Base-by-base conservation (phyloP, 169 alveolate species). In the Eimeria praecox region DNA sequence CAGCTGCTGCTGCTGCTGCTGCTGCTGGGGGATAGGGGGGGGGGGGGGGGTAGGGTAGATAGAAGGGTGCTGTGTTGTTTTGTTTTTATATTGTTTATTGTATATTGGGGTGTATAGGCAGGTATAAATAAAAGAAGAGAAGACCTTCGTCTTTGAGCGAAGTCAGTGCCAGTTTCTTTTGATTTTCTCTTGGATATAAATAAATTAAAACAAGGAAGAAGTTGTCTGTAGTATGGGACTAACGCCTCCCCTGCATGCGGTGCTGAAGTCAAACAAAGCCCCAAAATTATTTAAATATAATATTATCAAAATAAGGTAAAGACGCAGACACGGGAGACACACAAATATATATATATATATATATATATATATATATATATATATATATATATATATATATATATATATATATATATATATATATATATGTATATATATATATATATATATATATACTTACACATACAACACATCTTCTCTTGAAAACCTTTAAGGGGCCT, bases 221-320 rank as follows among this genome's bases (percentile, higher is more conserved):
- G 97, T 97, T 99, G 98, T 95, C 99, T 97, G 98, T 99, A 99
- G 97, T 99, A 99, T 33, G 99, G 99, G 59, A 99, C 99, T 62
- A 99, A 94, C 33, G 99, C 99, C 96, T 98, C 99, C 24, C 99
- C 99, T 27, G 98, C 97, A 96, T 98, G 97, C 93, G 98, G 99
- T 35, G 98, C 98, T 89, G 82, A n/a, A n/a, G n/a, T n/a, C n/a
- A n/a, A n/a, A n/a, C n/a, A n/a, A n/a, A n/a, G n/a, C n/a, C n/a
- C n/a, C n/a, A n/a, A n/a, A n/a, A n/a, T n/a, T n/a, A n/a, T n/a
- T n/a, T n/a, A n/a, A n/a, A n/a, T n/a, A 40, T n/a, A 33, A 16
- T 44, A 14, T 12, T 3, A n/a, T 22, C 16, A 35, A 75, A 27
- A n/a, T 16, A 24, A 5, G 78, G 40, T 1, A 62, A 30, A 27